Conservation (phyloP, 2,329 filamentous ascomycete genomes). For the Raffaelea deltoideospora region DNA sequence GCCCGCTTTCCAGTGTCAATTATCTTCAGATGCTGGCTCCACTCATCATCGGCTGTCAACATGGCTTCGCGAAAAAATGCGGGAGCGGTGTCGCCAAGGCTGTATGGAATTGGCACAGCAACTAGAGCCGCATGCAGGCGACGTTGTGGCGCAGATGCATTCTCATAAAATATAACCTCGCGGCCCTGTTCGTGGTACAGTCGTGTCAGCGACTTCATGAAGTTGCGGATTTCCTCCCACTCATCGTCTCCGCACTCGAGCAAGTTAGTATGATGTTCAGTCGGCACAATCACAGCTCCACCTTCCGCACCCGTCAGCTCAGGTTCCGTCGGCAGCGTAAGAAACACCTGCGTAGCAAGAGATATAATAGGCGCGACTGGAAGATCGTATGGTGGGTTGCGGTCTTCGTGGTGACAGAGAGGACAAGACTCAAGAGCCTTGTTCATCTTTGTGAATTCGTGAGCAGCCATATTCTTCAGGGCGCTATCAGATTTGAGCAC, state of each 20-base stretch:
- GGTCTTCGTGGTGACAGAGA: constrained; percentile 83
- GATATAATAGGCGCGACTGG: constrained; percentile 77
- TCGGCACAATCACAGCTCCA: constrained; percentile 76
- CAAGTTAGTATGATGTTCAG: constrained; percentile 75
- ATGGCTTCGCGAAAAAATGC: constrained; percentile 96
- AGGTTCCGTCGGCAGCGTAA: constrained; percentile 80
- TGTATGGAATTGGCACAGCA: constrained; percentile 77
- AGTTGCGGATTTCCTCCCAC: constrained; percentile 98
- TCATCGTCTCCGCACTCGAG: constrained; percentile 98
- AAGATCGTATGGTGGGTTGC: constrained; percentile 41
- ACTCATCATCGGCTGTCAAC: constrained; percentile 74
- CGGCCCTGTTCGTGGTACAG: constrained; percentile 91
- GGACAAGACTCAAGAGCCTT: constrained; percentile 75
- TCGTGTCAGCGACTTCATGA: constrained; percentile 90
- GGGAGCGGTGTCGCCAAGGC: constrained; percentile 78
- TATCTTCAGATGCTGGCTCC: constrained; percentile 88
- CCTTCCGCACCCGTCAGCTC: constrained; percentile 59
- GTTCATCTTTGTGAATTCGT: constrained; percentile 81
- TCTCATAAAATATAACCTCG: constrained; percentile 94
- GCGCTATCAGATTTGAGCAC: constrained; percentile 80
- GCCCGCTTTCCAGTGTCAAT: constrained; percentile 67
- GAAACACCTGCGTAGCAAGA: constrained; percentile 69
- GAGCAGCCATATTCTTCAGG: constrained; percentile 74
- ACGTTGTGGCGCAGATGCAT: constrained; percentile 67
- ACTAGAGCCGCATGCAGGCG: constrained; percentile 75